A percentile compares a stretch with the other conserved stretches of the same genome.
phyloP scores from a whole-genome alignment of 164 flowering plant species.

The Sedum album region DNA sequence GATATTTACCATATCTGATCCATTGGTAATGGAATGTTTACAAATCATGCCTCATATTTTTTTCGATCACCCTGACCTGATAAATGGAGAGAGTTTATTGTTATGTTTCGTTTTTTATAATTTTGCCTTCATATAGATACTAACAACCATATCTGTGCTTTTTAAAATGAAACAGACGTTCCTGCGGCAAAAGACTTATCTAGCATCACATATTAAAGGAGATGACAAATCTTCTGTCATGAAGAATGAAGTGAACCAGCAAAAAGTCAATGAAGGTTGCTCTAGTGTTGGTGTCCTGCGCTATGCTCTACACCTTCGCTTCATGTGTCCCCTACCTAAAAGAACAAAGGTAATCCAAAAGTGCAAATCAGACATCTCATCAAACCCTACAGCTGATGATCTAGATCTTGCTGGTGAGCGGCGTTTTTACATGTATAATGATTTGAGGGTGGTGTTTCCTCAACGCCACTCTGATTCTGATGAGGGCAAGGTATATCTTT shows the following conservation, averaged over 20 bases:
- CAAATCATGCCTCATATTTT: not conserved
- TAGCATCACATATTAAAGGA: constrained; percentile 24
- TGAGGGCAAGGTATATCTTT: constrained; percentile 42
- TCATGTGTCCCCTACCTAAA: constrained; percentile 29
- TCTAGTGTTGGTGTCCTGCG: constrained; percentile 29
- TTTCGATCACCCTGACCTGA: not conserved
- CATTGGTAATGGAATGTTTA: not conserved
- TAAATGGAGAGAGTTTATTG: not conserved
- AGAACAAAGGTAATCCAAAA: constrained; percentile 18
- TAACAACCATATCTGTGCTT: not conserved
- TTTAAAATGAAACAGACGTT: constrained; percentile 28
- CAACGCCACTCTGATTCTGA: constrained; percentile 40
- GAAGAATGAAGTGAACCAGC: constrained; percentile 9
- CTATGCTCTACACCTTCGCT: constrained; percentile 38
- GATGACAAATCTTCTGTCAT: constrained; percentile 12
- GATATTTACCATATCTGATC: not conserved
- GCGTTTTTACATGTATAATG: constrained; percentile 37
- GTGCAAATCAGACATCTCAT: constrained; percentile 17
- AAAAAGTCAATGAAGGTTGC: constrained; percentile 19
- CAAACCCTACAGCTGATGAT: constrained; percentile 12
- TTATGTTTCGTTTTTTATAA: not conserved
- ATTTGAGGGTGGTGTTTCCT: constrained; percentile 36
- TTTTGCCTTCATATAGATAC: not conserved
- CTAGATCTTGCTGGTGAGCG: constrained; percentile 16
- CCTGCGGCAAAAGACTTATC: constrained; percentile 40